phyloP scores from a whole-genome alignment of 805 yeast genomes.

The Kurtzmaniella cleridarum region DNA sequence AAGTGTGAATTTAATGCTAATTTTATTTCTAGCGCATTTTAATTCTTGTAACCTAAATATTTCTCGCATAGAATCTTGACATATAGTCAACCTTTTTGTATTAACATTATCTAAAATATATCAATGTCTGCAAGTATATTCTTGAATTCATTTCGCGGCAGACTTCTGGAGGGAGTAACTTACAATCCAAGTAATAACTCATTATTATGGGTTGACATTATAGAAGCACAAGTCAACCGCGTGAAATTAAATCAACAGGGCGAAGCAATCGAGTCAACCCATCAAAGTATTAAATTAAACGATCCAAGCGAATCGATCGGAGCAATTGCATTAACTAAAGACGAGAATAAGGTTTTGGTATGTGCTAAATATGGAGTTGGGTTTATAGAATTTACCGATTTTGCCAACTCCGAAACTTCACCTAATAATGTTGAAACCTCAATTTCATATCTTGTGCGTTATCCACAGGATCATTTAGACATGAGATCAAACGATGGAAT shows the following conservation, averaged over 20 bases:
- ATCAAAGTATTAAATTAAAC: constrained; percentile 34
- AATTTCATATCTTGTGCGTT: constrained; percentile 36
- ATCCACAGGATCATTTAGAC: constrained; percentile 23
- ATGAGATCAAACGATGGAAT: constrained; percentile 74
- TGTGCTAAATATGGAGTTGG: constrained; percentile 68
- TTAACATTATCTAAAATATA: too few relatives aligned
- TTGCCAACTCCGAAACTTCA: too few relatives aligned
- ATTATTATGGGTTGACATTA: constrained; percentile 42
- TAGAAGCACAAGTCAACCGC: constrained; percentile 34
- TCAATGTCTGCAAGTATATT: constrained; percentile 8
- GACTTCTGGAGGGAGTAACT: constrained; percentile 64
- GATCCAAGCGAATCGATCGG: constrained; percentile 50
- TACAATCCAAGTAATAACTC: constrained; percentile 54
- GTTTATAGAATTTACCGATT: constrained; percentile 36
- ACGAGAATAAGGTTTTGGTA: constrained; percentile 47
- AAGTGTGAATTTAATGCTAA: too few relatives aligned
- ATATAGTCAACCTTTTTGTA: too few relatives aligned
- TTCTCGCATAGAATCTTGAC: too few relatives aligned
- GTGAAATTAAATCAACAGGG: constrained; percentile 14
- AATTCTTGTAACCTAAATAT: too few relatives aligned
- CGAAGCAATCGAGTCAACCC: constrained; percentile 15
- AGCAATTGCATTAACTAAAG: constrained; percentile 61
- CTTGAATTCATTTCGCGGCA: constrained; percentile 30
- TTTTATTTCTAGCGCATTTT: too few relatives aligned
- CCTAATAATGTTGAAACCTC: background rate